Base-by-base conservation (phyloP, 2,329 filamentous ascomycete genomes). In the Colletotrichum sp. region DNA sequence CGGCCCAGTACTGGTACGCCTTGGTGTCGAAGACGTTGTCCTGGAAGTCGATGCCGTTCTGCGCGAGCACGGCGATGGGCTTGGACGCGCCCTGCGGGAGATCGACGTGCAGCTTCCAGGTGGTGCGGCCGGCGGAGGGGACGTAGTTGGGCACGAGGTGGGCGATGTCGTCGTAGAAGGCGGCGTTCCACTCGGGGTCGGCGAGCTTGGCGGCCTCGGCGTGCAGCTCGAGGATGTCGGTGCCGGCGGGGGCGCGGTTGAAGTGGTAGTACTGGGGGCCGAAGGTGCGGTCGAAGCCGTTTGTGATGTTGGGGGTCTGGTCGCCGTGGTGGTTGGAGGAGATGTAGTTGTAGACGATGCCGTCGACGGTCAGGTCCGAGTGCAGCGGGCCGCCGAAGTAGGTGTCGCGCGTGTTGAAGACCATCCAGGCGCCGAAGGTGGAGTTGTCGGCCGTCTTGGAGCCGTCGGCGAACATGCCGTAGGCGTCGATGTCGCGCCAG, bases 121-220 rank as follows among this genome's bases (percentile, higher is more conserved):
- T 87, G 16, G 89, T 89, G 26, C 92, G 87, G 13, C 85, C 82
- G 15, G 85, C 85, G 3, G 89, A 89, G 1, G 91, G 87, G 1
- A 92, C 87, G 77, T 92, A 92, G 76, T 91, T 91, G 2, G 91
- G 88, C 1, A 93, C 89, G 69, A 91, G 85, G 39, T 88, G 81
- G 9, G 91, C 90, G 67, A 94, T 93, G 3, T 88, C 88, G 79
- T 93, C 91, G 82, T 93, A 93, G 81, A 93, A 93, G 6, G 88
- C 87, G 6, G 85, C 82, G 66, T 92, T 91, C 90, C 91, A 93
- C 62, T 83, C 83, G 0, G 89, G 87, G 49, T 86, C 83, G 10
- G 88, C 89, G 75, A 88, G 88, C 75, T 87, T 83, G 21, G 85
- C 84, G 1, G 92, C 92, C 71, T 93, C 92, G 13, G 85, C 83